Percentiles rank a stretch among this genome's conserved stretches.
These are phyloP conservation scores for Elaeis oleifera DNA, from an alignment of 202 grass and related monocot species.

Conservation along the genomic window DNA sequence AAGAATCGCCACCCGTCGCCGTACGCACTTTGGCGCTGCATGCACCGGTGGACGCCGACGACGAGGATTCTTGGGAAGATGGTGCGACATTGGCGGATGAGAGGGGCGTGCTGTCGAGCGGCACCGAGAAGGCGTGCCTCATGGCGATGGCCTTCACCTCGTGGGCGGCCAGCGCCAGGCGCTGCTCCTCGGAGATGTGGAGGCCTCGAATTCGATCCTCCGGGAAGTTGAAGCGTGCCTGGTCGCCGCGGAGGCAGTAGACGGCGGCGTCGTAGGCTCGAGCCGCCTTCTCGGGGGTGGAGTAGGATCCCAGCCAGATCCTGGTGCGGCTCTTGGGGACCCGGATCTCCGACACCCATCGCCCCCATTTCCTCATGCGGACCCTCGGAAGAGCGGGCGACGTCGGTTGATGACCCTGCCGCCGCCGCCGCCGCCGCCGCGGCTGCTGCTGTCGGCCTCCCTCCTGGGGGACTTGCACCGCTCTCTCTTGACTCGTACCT, in stretches of 20 bases:
- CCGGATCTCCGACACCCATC: constrained; percentile 1
- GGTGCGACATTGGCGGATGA: too few relatives aligned
- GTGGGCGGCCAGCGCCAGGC: not conserved
- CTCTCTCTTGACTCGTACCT: too few relatives aligned
- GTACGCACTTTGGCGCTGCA: too few relatives aligned
- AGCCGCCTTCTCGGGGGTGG: not conserved
- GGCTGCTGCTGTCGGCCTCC: not conserved
- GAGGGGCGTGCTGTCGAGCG: not conserved
- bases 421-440: too few relatives aligned
- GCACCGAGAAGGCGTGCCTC: not conserved
- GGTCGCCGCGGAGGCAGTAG: not conserved
- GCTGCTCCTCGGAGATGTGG: not conserved
- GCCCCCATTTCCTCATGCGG: not conserved
- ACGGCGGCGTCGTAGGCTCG: constrained; percentile 2
- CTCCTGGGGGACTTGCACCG: not conserved
- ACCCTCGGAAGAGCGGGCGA: not conserved
- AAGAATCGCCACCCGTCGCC: too few relatives aligned
- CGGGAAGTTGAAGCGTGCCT: constrained; percentile 1
- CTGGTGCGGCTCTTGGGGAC: not conserved
- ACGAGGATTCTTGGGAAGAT: too few relatives aligned
- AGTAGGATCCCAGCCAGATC: constrained; percentile 1
- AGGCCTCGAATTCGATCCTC: not conserved
- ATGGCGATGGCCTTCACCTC: constrained; percentile 3
- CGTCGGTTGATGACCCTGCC: too few relatives aligned
- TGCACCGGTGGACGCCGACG: too few relatives aligned